A percentile compares a stretch with the other conserved stretches of the same genome.
Evolutionary conservation across 768 basidiomycete species (phyloP).

Genomic region (Mycena pura): DNA sequence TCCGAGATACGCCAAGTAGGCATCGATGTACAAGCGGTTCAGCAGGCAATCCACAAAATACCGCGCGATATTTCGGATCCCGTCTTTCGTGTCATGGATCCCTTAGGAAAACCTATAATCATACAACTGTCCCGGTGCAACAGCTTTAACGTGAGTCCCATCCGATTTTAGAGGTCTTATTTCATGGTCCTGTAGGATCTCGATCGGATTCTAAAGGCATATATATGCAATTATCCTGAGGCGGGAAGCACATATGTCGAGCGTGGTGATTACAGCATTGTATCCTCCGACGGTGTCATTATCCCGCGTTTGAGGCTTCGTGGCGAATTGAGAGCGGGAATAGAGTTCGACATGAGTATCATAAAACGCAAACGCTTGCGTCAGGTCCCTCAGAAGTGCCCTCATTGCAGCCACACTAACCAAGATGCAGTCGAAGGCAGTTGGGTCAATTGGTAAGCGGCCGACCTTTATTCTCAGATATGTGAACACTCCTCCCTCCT

Average conservation of each 20-base stretch:
- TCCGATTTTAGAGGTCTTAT: neutral
- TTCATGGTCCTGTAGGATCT: slow-evolving; percentile 1
- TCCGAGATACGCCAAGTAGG: neutral
- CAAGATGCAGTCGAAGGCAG: neutral
- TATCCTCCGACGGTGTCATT: neutral
- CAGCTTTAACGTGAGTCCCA: neutral
- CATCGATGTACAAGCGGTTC: neutral
- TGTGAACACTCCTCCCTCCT: neutral
- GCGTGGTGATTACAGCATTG: slow-evolving; percentile 11
- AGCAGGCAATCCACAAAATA: slow-evolving; percentile 5
- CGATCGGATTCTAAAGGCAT: slow-evolving; percentile 1
- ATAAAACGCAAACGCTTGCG: neutral
- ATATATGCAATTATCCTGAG: neutral
- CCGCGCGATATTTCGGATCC: slow-evolving; percentile 7
- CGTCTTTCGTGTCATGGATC: neutral
- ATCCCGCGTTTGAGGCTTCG: neutral
- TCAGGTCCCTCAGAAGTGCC: neutral
- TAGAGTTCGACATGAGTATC: slow-evolving; percentile 5
- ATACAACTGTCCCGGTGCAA: neutral
- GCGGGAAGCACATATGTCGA: slow-evolving; percentile 6
- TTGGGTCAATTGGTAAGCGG: slow-evolving; percentile 13
- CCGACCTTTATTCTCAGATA: neutral
- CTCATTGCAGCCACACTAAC: neutral
- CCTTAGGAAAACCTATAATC: neutral
- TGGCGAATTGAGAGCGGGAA: neutral